These are phyloP conservation scores for Tuber calosporum DNA, from an alignment of 495 filamentous ascomycete genomes.

Conservation along the genomic window DNA sequence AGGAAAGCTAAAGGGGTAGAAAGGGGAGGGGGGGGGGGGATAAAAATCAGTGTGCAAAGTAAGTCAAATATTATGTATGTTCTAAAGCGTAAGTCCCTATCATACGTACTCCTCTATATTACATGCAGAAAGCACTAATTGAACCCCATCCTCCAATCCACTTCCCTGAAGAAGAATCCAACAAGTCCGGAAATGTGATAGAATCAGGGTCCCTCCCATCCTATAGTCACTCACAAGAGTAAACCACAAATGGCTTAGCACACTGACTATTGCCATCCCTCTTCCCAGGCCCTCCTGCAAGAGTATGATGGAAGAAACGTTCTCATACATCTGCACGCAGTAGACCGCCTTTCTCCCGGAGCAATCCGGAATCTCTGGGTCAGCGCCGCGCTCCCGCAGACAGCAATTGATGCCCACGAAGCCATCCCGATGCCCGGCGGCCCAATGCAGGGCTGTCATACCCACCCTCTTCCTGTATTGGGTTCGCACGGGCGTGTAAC, in stretches of 20 bases:
- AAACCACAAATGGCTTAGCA: neutral
- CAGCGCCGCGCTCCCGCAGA: neutral
- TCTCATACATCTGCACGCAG: neutral
- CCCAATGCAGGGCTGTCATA: slow-evolving; percentile 22
- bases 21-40: neutral
- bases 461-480: slow-evolving; percentile 14
- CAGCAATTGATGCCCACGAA: neutral
- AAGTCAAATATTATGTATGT: neutral
- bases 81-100: neutral
- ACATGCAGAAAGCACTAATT: neutral
- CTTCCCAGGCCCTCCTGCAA: neutral
- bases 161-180: neutral
- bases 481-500: slow-evolving; percentile 18
- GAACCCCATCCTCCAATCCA: neutral
- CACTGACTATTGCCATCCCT: neutral
- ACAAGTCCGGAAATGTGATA: neutral
- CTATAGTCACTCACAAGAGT: neutral
- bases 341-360: neutral
- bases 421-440: slow-evolving; percentile 22
- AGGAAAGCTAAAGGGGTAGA: neutral
- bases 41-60: neutral
- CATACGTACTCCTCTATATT: neutral
- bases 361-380: neutral
- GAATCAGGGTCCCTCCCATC: neutral
- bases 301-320: neutral